phyloP scores from a whole-genome alignment of 2,329 filamentous ascomycete genomes.

The Cladorrhinum sp. region DNA sequence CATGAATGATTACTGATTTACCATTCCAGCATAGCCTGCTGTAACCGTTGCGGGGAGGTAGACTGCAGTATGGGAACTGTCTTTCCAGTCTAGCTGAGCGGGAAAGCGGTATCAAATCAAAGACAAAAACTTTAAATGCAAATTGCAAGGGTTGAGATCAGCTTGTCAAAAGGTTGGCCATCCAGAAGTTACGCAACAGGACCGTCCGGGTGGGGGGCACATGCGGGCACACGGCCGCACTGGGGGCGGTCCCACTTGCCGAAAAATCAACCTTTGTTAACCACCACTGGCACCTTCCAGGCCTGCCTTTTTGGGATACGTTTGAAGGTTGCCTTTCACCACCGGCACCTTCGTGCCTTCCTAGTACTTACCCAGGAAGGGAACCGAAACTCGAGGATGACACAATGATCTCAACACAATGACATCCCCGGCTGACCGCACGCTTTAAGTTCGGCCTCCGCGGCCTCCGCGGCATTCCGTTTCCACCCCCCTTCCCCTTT shows the following conservation, averaged over 20 bases:
- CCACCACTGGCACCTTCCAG: neutral
- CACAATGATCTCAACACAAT: neutral
- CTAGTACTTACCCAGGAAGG: neutral
- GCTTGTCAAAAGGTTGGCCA: neutral
- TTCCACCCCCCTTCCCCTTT: too few relatives aligned
- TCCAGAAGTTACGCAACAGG: too few relatives aligned
- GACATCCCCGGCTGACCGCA: neutral
- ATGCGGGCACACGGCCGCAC: neutral
- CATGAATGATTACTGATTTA: neutral
- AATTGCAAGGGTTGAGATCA: neutral
- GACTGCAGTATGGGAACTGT: neutral
- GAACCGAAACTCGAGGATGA: neutral
- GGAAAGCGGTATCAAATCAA: neutral
- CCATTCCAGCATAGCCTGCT: neutral
- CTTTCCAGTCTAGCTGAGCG: neutral
- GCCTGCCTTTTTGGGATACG: neutral
- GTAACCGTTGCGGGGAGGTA: neutral
- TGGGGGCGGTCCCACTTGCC: neutral
- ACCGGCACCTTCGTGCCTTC: neutral
- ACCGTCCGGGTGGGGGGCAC: neutral
- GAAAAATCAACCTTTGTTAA: neutral
- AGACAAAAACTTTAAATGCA: neutral
- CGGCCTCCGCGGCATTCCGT: neutral
- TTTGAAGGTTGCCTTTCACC: too few relatives aligned
- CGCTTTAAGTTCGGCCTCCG: neutral